Conservation (phyloP, 1,284 basidiomycete species). For the Chalciporus sp. region DNA sequence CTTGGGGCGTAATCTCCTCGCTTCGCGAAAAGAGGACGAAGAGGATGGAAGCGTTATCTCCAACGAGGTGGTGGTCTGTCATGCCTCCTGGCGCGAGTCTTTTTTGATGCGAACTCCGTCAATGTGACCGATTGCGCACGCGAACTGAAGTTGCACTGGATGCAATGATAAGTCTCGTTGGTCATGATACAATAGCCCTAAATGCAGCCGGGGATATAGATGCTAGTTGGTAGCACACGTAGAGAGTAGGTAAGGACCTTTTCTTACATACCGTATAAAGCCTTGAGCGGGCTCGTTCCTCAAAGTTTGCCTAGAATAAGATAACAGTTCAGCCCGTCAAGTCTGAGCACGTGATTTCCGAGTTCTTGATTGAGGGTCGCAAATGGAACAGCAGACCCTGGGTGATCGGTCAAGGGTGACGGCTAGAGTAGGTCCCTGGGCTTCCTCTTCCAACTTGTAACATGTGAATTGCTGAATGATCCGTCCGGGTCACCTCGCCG, state of each 20-base stretch:
- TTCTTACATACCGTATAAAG: neutral
- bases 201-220: neutral
- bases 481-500: constrained; percentile 15
- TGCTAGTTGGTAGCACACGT: neutral
- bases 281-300: neutral
- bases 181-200: neutral
- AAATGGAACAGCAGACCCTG: neutral
- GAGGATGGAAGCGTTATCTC: constrained; percentile 16
- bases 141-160: neutral
- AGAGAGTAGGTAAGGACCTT: no score
- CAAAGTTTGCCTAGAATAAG: neutral
- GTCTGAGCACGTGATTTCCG: neutral
- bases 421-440: neutral
- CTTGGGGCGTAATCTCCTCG: constrained; percentile 17
- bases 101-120: neutral
- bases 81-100: neutral
- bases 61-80: constrained; percentile 6
- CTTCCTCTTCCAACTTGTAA: neutral
- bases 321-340: neutral
- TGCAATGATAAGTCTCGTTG: no score
- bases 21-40: constrained; percentile 13
- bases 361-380: neutral
- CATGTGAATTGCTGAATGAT: constrained; percentile 11
- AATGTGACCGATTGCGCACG: neutral
- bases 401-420: neutral